Evolutionary conservation across 371 early-diverging fungal species (phyloP), one percentile per base, ranked within the genome.

Genomic region (Dipsacomyces acuminosporus): DNA sequence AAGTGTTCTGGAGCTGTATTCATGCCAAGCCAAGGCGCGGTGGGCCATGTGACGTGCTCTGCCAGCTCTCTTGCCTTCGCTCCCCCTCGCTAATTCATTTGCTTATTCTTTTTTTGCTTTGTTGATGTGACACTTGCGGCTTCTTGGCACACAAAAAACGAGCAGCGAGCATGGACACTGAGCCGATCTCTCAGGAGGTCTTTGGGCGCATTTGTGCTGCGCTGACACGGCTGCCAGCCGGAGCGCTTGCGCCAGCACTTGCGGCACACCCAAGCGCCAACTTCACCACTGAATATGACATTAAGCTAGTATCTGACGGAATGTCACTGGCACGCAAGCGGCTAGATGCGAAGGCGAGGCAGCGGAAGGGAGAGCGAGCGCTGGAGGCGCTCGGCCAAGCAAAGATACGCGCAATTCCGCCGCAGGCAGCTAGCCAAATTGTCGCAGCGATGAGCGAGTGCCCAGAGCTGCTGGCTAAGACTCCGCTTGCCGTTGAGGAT

Each of bases 371-470:
- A 23, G 17, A 14, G 11, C 47, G 30, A 20, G 50, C 50, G 9
- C 26, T 57, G 23, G 52, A 36, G 14, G 48, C 51, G 41, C 49
- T 66, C 33, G 11, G 53, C 54, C 50, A 43, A 48, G 22, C 50
- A 52, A 15, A 20, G 45, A 20, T 40, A 35, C 19, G 18, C 11
- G 36, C 18, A 20, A 35, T 59, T 2, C 19, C 48, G 3, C 48
- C 64, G 15, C 41, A 53, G 22, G 8, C 40, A 8, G 49, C 51
- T 45, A 35, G 26, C 15, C 48, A 41, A 9, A 34, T 63, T n/a
- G 22, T 24, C 6, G 26, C 5, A 11, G 23, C 35, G 6, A 46
- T 67, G 6, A n/a, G 33, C 14, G 8, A 22, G 13, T 54, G 54
- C n/a, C 67, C 67, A 8, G 58, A 42, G 23, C 45, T 67, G 2